Percentiles rank a stretch among this genome's conserved stretches.
Conservation (phyloP, 495 filamentous ascomycete species). For the Xylaria venustula region DNA sequence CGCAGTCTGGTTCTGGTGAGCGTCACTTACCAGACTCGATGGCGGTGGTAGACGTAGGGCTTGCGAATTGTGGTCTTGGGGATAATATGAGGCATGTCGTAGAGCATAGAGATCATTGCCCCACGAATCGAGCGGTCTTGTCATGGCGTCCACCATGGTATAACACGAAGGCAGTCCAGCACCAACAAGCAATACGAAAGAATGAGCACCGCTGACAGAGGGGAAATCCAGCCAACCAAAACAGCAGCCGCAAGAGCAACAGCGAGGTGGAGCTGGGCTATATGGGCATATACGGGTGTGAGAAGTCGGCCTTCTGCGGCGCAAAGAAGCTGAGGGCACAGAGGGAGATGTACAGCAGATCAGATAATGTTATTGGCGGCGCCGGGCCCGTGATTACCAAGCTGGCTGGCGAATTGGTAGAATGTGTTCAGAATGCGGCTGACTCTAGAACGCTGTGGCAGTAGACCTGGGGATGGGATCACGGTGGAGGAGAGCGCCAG, state of each 20-base stretch:
- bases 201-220: background rate
- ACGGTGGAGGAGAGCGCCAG: background rate
- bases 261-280: slow-evolving; percentile 19
- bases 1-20: slow-evolving; percentile 18
- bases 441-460: background rate
- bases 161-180: slow-evolving; percentile 39
- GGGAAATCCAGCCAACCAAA: background rate
- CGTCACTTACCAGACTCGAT: slow-evolving; percentile 24
- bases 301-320: background rate
- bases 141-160: slow-evolving; percentile 48
- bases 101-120: slow-evolving; percentile 41
- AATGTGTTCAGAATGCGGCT: slow-evolving; percentile 12
- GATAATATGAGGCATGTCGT: slow-evolving; percentile 37
- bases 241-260: background rate
- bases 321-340: background rate
- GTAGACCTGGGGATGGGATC: background rate
- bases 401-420: background rate
- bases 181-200: slow-evolving; percentile 30
- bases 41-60: slow-evolving; percentile 28
- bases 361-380: slow-evolving; percentile 3
- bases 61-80: slow-evolving; percentile 33
- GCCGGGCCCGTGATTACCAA: slow-evolving; percentile 6
- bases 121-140: slow-evolving; percentile 42
- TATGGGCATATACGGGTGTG: slow-evolving; percentile 14
- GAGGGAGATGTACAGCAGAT: slow-evolving; percentile 7